Evolutionary conservation across 768 basidiomycete species (phyloP).

Genomic region (Tylopilus sp.): DNA sequence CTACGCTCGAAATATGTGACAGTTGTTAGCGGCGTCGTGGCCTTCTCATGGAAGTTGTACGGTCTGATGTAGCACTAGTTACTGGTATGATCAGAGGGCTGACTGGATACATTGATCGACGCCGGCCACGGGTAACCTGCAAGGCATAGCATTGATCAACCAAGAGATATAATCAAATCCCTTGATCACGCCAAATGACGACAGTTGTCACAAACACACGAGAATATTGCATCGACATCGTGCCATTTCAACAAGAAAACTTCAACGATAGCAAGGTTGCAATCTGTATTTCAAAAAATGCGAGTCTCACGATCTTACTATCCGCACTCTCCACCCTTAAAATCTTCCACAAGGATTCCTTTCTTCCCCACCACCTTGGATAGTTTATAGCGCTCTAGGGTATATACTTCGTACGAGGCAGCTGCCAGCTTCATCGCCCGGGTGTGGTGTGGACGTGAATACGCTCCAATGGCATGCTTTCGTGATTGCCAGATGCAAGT

Average conservation of each 20-base stretch:
- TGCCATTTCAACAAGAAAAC: neutral
- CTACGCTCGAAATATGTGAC: no score
- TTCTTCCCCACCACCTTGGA: constrained; percentile 61
- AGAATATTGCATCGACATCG: neutral
- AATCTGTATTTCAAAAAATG: neutral
- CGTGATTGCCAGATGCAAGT: constrained; percentile 96
- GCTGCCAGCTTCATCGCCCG: constrained; percentile 80
- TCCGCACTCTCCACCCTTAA: constrained; percentile 61
- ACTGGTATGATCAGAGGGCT: no score
- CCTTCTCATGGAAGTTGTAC: no score
- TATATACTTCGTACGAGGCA: constrained; percentile 73
- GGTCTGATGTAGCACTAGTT: no score
- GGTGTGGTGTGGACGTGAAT: constrained; percentile 74
- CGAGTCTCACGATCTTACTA: constrained; percentile 45
- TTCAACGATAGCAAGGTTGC: neutral
- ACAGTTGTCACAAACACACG: neutral
- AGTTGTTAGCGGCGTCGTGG: no score
- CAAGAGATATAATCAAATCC: neutral
- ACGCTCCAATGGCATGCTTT: constrained; percentile 77
- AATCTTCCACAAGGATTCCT: constrained; percentile 57
- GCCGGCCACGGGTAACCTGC: no score
- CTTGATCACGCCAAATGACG: neutral
- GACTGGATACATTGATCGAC: neutral
- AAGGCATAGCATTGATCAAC: no score
- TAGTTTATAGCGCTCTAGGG: constrained; percentile 72